Evolutionary conservation across 2,329 filamentous ascomycete species (phyloP).

Genomic region (Graphium sp.): DNA sequence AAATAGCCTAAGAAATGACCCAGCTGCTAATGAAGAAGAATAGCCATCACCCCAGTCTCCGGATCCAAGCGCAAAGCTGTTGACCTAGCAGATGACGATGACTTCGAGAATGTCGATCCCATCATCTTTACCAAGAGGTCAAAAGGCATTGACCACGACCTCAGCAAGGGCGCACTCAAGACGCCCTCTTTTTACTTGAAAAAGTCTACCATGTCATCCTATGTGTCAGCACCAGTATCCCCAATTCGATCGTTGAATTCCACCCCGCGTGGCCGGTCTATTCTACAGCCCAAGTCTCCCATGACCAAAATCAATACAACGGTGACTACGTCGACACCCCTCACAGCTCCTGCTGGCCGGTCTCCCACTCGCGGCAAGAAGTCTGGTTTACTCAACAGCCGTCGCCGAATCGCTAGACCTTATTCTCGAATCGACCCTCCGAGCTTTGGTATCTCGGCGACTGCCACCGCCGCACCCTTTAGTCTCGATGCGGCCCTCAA

Average conservation of each 20-base stretch:
- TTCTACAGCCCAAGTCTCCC: constrained; percentile 37
- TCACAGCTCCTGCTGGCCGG: constrained; percentile 59
- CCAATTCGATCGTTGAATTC: constrained; percentile 13
- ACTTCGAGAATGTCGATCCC: constrained; percentile 48
- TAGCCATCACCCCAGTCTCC: constrained; percentile 12
- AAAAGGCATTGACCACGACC: constrained; percentile 27
- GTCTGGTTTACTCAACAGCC: constrained; percentile 48
- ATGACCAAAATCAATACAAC: constrained; percentile 24
- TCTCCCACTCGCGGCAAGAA: constrained; percentile 61
- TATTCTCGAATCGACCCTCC: constrained; percentile 59
- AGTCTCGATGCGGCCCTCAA: constrained; percentile 72
- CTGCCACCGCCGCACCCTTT: constrained; percentile 45
- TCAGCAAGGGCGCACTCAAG: constrained; percentile 30
- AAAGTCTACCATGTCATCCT: constrained; percentile 23
- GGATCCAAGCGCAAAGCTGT: constrained; percentile 40
- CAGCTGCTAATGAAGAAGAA: constrained; percentile 10
- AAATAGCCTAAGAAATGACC: not conserved
- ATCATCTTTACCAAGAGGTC: constrained; percentile 38
- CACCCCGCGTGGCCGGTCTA: constrained; percentile 20
- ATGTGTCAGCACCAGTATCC: constrained; percentile 12
- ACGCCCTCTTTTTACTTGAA: constrained; percentile 20
- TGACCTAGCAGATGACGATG: constrained; percentile 27
- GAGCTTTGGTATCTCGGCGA: constrained; percentile 30
- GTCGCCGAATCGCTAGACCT: constrained; percentile 40
- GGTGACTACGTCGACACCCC: constrained; percentile 30